These are phyloP conservation scores for Sporopachydermia lactativora DNA, from an alignment of 805 yeast genomes.

Conservation along the genomic window DNA sequence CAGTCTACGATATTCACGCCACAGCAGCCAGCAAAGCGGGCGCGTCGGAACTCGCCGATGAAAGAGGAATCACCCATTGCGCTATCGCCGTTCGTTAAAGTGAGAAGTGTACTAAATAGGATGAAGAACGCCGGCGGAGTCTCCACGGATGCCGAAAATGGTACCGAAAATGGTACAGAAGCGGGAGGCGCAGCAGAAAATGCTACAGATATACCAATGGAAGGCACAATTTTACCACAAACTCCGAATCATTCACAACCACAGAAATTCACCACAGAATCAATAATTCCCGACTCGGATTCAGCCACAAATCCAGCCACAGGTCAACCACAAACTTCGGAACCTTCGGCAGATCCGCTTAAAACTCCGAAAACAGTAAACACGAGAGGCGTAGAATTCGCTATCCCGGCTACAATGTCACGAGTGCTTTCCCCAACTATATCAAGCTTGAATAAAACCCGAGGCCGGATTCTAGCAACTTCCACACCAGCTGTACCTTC, in stretches of 20 bases:
- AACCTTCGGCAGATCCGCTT: background rate
- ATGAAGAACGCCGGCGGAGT: background rate
- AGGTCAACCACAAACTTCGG: too few relatives aligned
- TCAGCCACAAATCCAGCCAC: too few relatives aligned
- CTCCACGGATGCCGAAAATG: too few relatives aligned
- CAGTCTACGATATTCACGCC: conserved; percentile 1
- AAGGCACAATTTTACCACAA: too few relatives aligned
- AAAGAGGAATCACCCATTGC: background rate
- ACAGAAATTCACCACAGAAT: too few relatives aligned
- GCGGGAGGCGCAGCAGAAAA: too few relatives aligned
- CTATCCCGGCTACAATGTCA: background rate
- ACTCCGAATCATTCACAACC: too few relatives aligned
- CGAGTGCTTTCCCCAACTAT: background rate
- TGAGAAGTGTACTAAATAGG: background rate
- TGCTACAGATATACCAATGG: too few relatives aligned
- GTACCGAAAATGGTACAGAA: too few relatives aligned
- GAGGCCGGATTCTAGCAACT: conserved; percentile 6
- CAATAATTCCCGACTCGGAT: too few relatives aligned
- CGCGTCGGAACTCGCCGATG: background rate
- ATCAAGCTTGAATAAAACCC: background rate
- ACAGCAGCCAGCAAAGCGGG: background rate
- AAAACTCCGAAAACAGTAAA: background rate
- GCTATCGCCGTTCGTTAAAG: conserved; percentile 1
- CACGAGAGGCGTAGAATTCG: background rate
- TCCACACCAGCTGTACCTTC: conserved; percentile 7